A percentile compares a stretch with the other conserved stretches of the same genome.
Evolutionary conservation across 768 basidiomycete genomes (phyloP).

Genomic region (Amanita subjunquillea): DNA sequence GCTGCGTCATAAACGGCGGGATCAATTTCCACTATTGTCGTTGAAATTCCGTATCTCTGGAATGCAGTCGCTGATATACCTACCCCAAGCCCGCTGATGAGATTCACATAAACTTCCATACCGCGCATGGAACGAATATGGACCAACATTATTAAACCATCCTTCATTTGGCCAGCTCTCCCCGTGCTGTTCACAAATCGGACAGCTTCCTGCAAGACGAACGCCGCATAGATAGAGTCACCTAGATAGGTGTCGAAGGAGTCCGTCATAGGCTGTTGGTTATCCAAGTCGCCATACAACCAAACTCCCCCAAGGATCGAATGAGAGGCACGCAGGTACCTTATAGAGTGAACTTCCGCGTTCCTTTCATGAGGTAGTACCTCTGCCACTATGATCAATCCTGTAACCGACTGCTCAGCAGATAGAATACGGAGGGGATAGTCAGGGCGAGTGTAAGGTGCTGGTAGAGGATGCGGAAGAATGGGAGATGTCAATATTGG

Average conservation of each 20-base stretch:
- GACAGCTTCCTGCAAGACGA: slow-evolving; percentile 80
- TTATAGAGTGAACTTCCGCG: slow-evolving; percentile 35
- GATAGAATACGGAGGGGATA: slow-evolving; percentile 59
- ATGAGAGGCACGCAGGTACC: slow-evolving; percentile 56
- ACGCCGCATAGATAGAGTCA: slow-evolving; percentile 77
- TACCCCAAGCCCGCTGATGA: slow-evolving; percentile 71
- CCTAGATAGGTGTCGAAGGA: slow-evolving; percentile 45
- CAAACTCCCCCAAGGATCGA: slow-evolving; percentile 71
- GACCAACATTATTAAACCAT: slow-evolving; percentile 68
- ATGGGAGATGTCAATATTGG: slow-evolving; percentile 41
- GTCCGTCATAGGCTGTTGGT: slow-evolving; percentile 34
- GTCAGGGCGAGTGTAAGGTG: slow-evolving; percentile 39
- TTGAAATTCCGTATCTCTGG: slow-evolving; percentile 52
- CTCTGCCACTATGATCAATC: slow-evolving; percentile 78
- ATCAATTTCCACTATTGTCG: slow-evolving; percentile 90
- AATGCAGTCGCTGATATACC: slow-evolving; percentile 78
- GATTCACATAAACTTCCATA: slow-evolving; percentile 4
- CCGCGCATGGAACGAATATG: neutral
- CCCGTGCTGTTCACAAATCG: slow-evolving; percentile 51
- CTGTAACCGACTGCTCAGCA: slow-evolving; percentile 62
- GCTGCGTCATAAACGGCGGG: slow-evolving; percentile 84
- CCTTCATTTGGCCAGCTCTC: slow-evolving; percentile 24
- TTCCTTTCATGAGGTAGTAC: slow-evolving; percentile 29
- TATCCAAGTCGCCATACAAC: slow-evolving; percentile 45
- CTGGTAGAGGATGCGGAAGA: slow-evolving; percentile 40